Evolutionary conservation across 2,329 filamentous ascomycete species (phyloP), one percentile per base, ranked within the genome.

Genomic region (Neofusicoccum umdonicola): DNA sequence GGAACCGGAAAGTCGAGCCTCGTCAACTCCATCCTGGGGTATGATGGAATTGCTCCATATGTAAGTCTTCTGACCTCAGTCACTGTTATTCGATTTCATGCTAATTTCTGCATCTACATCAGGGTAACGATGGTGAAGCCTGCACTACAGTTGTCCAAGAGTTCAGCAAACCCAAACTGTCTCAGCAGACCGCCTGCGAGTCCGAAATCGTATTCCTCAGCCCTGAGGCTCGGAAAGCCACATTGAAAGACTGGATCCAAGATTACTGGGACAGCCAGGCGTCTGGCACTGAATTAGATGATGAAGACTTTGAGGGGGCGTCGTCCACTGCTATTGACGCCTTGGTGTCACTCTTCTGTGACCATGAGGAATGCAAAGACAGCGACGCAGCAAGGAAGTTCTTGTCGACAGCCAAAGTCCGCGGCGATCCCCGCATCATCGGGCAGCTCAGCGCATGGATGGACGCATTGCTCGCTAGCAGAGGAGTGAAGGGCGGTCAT

Each of bases 91-190:
- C 5, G 27, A 31, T 2, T 31, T 31, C 4, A 31, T 31, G 27
- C 27, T 31, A 31, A 7, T 31, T 5, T 31, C 27, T 31, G 27
- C 27, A 31, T 1, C 27, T 31, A 31, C 27, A 31, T 31, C 11
- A 63, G 60, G 19, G 47, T 0, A 17, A 19, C 3, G 22, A 35
- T 0, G 22, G 15, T 1, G 37, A 50, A 12, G 60, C 60, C 3
- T 63, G 60, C 22, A 54, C 60, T 2, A 39, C 60, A 1, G 60
- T 54, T 3, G 47, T 44, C 4, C 60, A 63, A 11, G 60, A 63
- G 15, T 63, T 63, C 9, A n/a, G 60, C 2, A 19, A n/a, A 5
- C 39, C 19, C 0, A 11, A 17, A 2, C 13, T 7, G 6, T 34
- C 2, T 3, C 37, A 52, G n/a, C 3, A 22, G 15, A 17, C 6